Evolutionary conservation across 75 land plant species (phyloP).

Genomic region (Cunninghamia lanceolata): DNA sequence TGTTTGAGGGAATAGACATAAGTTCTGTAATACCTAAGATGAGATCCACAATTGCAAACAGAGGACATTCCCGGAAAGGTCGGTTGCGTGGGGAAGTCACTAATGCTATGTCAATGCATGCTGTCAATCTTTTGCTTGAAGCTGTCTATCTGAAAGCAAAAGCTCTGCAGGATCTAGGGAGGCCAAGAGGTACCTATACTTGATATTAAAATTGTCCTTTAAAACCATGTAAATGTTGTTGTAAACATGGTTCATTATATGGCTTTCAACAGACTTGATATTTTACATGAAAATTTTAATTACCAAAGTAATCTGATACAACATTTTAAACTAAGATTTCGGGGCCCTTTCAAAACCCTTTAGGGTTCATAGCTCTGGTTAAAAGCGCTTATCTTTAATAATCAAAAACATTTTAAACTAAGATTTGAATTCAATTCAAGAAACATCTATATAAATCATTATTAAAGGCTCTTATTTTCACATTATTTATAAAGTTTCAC

Average conservation of each 20-base stretch:
- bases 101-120: slow-evolving; percentile 64
- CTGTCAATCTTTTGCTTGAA: slow-evolving; percentile 76
- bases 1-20: slow-evolving; percentile 86
- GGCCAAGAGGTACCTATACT: slow-evolving; percentile 50
- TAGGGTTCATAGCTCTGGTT: too few species aligned
- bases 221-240: background rate
- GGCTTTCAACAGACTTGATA: background rate
- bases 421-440: background rate
- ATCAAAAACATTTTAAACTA: too few species aligned
- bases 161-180: slow-evolving; percentile 71
- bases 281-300: background rate
- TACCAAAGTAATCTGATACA: background rate
- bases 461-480: background rate
- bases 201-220: background rate
- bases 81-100: slow-evolving; percentile 25
- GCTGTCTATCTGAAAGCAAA: slow-evolving; percentile 88
- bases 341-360: too few species aligned
- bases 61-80: slow-evolving; percentile 34
- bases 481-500: background rate
- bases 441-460: background rate
- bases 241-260: background rate
- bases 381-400: too few species aligned
- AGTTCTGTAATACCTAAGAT: slow-evolving; percentile 56
- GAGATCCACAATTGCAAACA: slow-evolving; percentile 45
- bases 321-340: background rate